Conservation (phyloP, 2,329 filamentous ascomycete genomes). For the Zymoseptoria pseudotritici region DNA sequence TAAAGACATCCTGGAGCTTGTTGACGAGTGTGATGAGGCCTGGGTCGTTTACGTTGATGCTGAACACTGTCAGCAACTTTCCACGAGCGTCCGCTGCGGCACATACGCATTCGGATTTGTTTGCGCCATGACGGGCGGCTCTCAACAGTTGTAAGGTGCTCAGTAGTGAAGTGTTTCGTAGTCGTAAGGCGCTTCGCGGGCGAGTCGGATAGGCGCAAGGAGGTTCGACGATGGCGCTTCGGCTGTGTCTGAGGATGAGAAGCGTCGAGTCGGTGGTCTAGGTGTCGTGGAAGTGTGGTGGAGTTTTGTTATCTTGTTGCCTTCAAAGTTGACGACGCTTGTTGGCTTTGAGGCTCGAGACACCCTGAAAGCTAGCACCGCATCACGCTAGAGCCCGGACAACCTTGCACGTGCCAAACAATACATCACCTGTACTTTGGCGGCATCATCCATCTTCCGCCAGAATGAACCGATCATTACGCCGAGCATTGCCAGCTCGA, state of each 20-base stretch:
- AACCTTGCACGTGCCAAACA: not conserved
- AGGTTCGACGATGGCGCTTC: not conserved
- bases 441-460: not conserved
- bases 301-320: not conserved
- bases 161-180: not conserved
- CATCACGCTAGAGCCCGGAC: not conserved
- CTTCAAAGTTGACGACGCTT: not conserved
- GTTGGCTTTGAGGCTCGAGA: not conserved
- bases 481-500: not conserved
- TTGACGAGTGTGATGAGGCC: constrained; percentile 79
- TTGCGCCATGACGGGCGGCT: constrained; percentile 25
- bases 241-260: not conserved
- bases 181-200: not conserved
- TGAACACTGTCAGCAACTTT: constrained; percentile 25
- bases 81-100: not conserved
- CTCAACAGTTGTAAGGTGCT: constrained; percentile 2
- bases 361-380: not conserved
- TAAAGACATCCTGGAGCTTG: constrained; percentile 98
- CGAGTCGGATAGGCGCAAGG: not conserved
- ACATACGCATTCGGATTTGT: constrained; percentile 27
- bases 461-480: not conserved
- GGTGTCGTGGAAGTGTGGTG: not conserved
- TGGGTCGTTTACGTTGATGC: constrained; percentile 66
- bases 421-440: not conserved
- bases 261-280: not conserved